A percentile compares a stretch with the other conserved stretches of the same genome.
Evolutionary conservation across 306 rosid genomes (phyloP).

Genomic region (Ceratonia siliqua): DNA sequence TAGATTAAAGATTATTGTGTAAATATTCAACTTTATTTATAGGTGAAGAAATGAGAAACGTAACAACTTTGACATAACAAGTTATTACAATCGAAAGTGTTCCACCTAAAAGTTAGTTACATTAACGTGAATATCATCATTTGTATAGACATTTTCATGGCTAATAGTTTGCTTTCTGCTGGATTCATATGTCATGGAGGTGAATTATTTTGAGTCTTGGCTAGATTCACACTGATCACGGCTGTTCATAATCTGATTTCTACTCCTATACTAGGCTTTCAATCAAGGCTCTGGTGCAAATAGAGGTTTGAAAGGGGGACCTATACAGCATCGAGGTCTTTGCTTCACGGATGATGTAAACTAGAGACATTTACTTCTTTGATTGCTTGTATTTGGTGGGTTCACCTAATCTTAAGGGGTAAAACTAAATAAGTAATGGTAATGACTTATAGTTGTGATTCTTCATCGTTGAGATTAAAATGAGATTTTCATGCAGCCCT

Average conservation of each 20-base stretch:
- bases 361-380: not conserved
- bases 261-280: not conserved
- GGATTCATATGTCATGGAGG: not conserved
- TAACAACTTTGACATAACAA: not conserved
- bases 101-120: not conserved
- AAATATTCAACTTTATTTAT: constrained; percentile 19
- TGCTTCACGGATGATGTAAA: not conserved
- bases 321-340: not conserved
- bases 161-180: not conserved
- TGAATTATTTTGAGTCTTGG: too few species aligned
- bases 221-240: too few species aligned
- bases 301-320: not conserved
- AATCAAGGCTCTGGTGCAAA: not conserved
- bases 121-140: not conserved
- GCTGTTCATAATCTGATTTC: not conserved
- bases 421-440: not conserved
- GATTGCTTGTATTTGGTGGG: not conserved
- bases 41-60: constrained; percentile 30
- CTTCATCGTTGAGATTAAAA: not conserved
- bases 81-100: not conserved
- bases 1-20: constrained; percentile 22
- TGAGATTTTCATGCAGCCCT: not conserved
- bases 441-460: not conserved
- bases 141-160: not conserved
- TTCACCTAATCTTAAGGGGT: not conserved